A percentile compares a stretch with the other conserved stretches of the same genome.
phyloP scores from a whole-genome alignment of 352 stramenopile species.

The Blastocystis sp. region DNA sequence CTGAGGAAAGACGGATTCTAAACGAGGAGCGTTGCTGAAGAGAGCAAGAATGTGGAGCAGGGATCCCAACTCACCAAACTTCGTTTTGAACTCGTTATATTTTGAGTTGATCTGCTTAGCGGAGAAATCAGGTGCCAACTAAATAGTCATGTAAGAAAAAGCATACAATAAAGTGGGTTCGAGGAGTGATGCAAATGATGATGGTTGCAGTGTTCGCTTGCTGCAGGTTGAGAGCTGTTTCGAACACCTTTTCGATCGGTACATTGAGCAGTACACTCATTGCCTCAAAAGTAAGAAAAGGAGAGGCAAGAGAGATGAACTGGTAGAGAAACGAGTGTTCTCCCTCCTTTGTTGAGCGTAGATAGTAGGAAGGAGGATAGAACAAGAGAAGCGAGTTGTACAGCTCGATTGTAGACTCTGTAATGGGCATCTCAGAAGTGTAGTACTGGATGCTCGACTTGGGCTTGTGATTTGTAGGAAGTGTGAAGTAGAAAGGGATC shows the following conservation, averaged over 20 bases:
- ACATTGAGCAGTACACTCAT: constrained; percentile 37
- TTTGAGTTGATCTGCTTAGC: neutral
- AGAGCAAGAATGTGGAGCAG: constrained; percentile 21
- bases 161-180: neutral
- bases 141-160: neutral
- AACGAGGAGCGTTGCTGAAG: constrained; percentile 39
- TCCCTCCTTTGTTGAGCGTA: neutral
- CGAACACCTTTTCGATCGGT: constrained; percentile 32
- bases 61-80: constrained; percentile 4
- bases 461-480: neutral
- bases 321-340: neutral
- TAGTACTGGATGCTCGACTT: constrained; percentile 42
- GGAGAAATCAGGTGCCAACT: neutral
- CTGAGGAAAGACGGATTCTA: constrained; percentile 6
- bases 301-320: constrained; percentile 33
- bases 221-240: constrained; percentile 3
- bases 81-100: neutral
- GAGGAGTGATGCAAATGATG: neutral
- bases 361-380: neutral
- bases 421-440: constrained; percentile 4
- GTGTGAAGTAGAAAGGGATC: constrained; percentile 33
- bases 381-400: constrained; percentile 27
- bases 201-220: constrained; percentile 20
- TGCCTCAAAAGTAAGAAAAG: constrained; percentile 15
- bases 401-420: neutral